Conservation (phyloP, 129 eudicot species). For the carrot (Daucus carota) region DH1_v3.0 NC_030384.2:33194501-33195000, state of each 20-base stretch:
- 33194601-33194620: conserved; percentile 72
- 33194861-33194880: neutral
- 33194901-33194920: neutral
- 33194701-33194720: conserved; percentile 52
- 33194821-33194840: conserved; percentile 17
- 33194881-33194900: neutral
- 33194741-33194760: conserved; percentile 29
- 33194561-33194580: conserved; percentile 72
- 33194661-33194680: conserved; percentile 60
- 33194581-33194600: conserved; percentile 51
- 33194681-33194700: conserved; percentile 50
- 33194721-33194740: conserved; percentile 38
- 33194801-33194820: conserved; percentile 9
- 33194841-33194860: conserved; percentile 9
- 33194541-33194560: conserved; percentile 87
- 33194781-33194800: no score
- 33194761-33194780: conserved; percentile 19
- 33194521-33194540: conserved; percentile 78
- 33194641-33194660: conserved; percentile 59
- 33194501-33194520: conserved; percentile 83
- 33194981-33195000: neutral
- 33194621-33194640: conserved; percentile 56
- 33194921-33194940: neutral
- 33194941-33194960: no score
- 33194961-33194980: neutral